These are phyloP conservation scores for Boletus rubropictus DNA, from an alignment of 768 basidiomycete species.

Conservation along the genomic window DNA sequence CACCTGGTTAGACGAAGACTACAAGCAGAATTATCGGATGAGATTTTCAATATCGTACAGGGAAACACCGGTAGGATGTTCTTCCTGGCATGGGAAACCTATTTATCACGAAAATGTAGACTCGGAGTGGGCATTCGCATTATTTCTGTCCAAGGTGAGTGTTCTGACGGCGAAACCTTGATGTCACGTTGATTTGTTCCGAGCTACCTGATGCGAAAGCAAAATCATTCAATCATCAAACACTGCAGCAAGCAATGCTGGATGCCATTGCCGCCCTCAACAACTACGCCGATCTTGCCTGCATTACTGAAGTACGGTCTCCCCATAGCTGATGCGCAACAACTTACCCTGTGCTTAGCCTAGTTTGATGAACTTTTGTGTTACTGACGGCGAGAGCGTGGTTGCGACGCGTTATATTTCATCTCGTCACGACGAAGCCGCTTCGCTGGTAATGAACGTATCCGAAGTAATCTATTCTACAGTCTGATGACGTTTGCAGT, in stretches of 20 bases:
- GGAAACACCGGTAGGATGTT: constrained; percentile 77
- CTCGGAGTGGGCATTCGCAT: constrained; percentile 95
- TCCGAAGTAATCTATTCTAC: not conserved
- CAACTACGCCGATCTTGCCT: constrained; percentile 61
- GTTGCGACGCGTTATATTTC: constrained; percentile 94
- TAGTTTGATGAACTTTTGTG: constrained; percentile 90
- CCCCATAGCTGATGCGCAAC: not conserved
- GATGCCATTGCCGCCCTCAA: constrained; percentile 82
- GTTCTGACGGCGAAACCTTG: not conserved
- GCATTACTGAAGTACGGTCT: constrained; percentile 58
- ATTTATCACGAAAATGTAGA: constrained; percentile 40
- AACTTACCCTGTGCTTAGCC: constrained; percentile 43
- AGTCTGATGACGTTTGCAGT: constrained; percentile 38
- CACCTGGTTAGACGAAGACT: constrained; percentile 71
- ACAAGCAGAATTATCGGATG: constrained; percentile 72
- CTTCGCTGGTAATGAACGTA: constrained; percentile 59
- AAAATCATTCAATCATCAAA: constrained; percentile 61
- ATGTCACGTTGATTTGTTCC: constrained; percentile 4
- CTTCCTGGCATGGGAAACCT: not conserved
- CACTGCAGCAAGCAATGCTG: constrained; percentile 80
- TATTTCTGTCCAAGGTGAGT: constrained; percentile 76
- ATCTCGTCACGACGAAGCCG: constrained; percentile 85
- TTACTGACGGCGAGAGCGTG: constrained; percentile 92
- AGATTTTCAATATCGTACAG: constrained; percentile 78
- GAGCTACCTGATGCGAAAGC: constrained; percentile 81